Percentiles rank a stretch among this genome's conserved stretches.
Conservation (phyloP, 345 rosid species). For the Populus euphratica region DNA sequence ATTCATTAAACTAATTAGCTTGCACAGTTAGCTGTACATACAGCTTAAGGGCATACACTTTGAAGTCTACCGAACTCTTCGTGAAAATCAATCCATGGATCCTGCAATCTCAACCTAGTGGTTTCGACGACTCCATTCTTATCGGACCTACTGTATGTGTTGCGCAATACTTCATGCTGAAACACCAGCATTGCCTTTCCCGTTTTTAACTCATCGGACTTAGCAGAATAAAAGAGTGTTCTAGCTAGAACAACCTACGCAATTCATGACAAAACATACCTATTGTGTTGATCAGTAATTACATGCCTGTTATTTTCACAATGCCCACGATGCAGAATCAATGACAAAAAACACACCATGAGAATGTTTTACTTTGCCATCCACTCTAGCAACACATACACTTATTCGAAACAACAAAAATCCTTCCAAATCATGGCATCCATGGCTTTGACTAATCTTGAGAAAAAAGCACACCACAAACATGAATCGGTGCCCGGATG, state of each 20-base stretch:
- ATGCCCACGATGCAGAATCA: neutral
- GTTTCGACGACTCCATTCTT: too few species aligned
- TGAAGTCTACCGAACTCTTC: too few species aligned
- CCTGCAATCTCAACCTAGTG: too few species aligned
- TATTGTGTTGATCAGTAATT: neutral
- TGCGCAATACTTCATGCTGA: too few species aligned
- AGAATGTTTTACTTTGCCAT: conserved; percentile 2
- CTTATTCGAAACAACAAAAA: neutral
- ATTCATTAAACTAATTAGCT: too few species aligned
- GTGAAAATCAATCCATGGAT: too few species aligned
- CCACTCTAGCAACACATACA: conserved; percentile 1
- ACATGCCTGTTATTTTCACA: neutral
- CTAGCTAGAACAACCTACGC: too few species aligned
- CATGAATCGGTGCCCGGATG: neutral
- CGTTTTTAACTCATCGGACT: too few species aligned
- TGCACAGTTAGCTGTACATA: too few species aligned
- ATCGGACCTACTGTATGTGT: too few species aligned
- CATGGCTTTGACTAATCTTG: conserved; percentile 11
- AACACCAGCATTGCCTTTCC: too few species aligned
- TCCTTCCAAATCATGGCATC: neutral
- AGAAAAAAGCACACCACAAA: neutral
- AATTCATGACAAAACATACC: neutral
- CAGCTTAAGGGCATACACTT: too few species aligned
- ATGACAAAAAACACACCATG: neutral
- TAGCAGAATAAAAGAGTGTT: neutral